These are phyloP conservation scores for Tulasnella sp. DNA, from an alignment of 768 basidiomycete genomes.

Conservation along the genomic window DNA sequence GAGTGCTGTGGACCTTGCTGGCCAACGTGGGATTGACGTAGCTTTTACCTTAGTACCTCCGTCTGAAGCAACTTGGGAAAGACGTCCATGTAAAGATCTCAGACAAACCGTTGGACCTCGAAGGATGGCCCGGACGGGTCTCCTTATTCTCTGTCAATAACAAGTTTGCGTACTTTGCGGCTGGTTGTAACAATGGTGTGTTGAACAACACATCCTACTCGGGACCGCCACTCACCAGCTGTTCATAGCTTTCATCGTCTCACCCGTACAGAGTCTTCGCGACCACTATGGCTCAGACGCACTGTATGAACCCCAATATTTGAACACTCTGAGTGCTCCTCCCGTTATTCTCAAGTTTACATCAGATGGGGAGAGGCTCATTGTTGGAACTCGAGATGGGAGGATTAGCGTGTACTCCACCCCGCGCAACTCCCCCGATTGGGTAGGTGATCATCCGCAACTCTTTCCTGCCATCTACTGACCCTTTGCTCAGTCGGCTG, in stretches of 20 bases:
- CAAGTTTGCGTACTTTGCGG: slow-evolving; percentile 29
- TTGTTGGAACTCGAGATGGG: slow-evolving; percentile 28
- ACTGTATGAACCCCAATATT: not conserved
- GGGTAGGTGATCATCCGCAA: not conserved
- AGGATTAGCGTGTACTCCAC: slow-evolving; percentile 20
- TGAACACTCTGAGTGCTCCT: not conserved
- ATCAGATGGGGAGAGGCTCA: slow-evolving; percentile 19
- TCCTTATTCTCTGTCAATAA: slow-evolving; percentile 29
- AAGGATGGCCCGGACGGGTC: slow-evolving; percentile 27
- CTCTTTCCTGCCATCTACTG: not conserved
- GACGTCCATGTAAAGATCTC: slow-evolving; percentile 20
- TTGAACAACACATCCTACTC: not conserved
- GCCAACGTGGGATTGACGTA: not conserved
- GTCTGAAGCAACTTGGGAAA: slow-evolving; percentile 17
- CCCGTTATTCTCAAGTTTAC: slow-evolving; percentile 28
- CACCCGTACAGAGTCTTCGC: slow-evolving; percentile 26
- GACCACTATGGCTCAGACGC: slow-evolving; percentile 10
- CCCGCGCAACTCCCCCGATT: not conserved
- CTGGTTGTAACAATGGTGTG: slow-evolving; percentile 26
- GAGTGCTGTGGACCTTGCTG: not conserved
- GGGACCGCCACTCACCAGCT: not conserved
- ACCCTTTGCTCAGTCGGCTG: not conserved
- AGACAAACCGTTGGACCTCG: slow-evolving; percentile 9
- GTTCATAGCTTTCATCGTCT: slow-evolving; percentile 18
- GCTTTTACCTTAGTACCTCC: slow-evolving; percentile 23